Percentiles rank a stretch among this genome's conserved stretches.
These are phyloP conservation scores for Penstemon eatonii DNA, from an alignment of 257 asterid genomes.

Conservation along the genomic window DNA sequence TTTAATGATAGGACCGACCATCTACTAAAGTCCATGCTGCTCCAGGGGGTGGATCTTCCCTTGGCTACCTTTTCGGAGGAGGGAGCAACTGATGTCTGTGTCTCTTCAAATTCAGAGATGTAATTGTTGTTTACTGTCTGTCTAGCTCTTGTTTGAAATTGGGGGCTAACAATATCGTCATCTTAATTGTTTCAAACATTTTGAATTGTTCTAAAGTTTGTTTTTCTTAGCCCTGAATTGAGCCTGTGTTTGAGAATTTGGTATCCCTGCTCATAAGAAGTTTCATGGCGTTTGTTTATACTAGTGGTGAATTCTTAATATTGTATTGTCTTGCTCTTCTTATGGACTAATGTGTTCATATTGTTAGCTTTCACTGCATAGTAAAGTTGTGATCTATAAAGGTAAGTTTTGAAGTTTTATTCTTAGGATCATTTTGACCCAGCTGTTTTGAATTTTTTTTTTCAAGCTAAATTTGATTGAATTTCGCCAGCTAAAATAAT, in stretches of 20 bases:
- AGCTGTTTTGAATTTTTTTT: too few relatives aligned
- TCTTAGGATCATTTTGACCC: too few relatives aligned
- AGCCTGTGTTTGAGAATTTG: slow-evolving; percentile 15
- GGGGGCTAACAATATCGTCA: slow-evolving; percentile 21
- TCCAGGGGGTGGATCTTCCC: slow-evolving; percentile 65
- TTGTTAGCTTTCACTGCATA: too few relatives aligned
- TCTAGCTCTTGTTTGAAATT: not conserved
- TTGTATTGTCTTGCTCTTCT: slow-evolving; percentile 19
- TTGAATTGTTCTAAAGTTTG: slow-evolving; percentile 28
- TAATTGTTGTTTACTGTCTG: slow-evolving; percentile 22
- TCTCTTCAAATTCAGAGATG: slow-evolving; percentile 23
- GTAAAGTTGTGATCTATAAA: too few relatives aligned
- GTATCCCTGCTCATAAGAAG: slow-evolving; percentile 14
- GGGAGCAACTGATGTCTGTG: slow-evolving; percentile 29
- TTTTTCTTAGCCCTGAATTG: slow-evolving; percentile 22
- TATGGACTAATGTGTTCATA: not conserved
- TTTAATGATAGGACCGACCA: slow-evolving; percentile 50
- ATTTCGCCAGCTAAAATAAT: too few relatives aligned
- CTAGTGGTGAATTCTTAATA: slow-evolving; percentile 12
- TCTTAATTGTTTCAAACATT: slow-evolving; percentile 26
- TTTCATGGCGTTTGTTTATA: slow-evolving; percentile 22
- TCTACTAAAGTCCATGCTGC: slow-evolving; percentile 66
- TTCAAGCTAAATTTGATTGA: too few relatives aligned
- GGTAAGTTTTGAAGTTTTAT: too few relatives aligned
- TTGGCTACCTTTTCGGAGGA: slow-evolving; percentile 52